phyloP scores from a whole-genome alignment of 306 rosid species.

The Albizia julibrissin region DNA sequence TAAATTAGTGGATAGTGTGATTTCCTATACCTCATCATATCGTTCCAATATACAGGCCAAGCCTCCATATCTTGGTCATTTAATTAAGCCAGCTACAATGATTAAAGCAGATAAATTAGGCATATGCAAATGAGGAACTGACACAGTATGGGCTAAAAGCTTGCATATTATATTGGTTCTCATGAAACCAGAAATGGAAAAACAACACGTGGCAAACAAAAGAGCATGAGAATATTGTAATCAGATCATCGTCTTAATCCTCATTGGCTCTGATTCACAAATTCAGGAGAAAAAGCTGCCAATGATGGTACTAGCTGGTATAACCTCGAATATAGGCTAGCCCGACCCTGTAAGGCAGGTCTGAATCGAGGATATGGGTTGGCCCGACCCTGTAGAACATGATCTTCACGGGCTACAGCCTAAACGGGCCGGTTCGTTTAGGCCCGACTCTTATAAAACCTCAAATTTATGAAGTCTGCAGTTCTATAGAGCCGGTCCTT shows the following conservation, averaged over 20 bases:
- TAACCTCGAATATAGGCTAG: too few species aligned
- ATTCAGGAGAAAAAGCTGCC: constrained; percentile 17
- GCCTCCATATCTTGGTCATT: background rate
- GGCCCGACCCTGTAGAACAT: too few species aligned
- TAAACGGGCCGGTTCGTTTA: too few species aligned
- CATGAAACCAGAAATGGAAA: constrained; percentile 22
- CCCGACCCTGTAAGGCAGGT: too few species aligned
- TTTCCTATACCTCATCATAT: background rate
- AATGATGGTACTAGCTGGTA: too few species aligned
- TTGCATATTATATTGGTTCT: constrained; percentile 27
- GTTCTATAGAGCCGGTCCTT: too few species aligned
- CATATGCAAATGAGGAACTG: constrained; percentile 31
- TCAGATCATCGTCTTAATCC: background rate
- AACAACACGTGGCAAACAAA: constrained; percentile 37
- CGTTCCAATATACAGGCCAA: background rate
- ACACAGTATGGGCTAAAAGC: constrained; percentile 11
- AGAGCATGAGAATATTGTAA: constrained; percentile 2
- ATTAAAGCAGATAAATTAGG: background rate
- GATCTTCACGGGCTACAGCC: too few species aligned
- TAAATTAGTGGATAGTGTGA: background rate
- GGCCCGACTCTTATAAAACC: too few species aligned
- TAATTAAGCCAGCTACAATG: background rate
- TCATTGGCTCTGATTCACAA: constrained; percentile 19
- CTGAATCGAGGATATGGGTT: too few species aligned
- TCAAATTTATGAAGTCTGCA: too few species aligned